A percentile compares a stretch with the other conserved stretches of the same genome.
Evolutionary conservation across 2,329 filamentous ascomycete genomes (phyloP).

Genomic region (Diaporthe sp.): DNA sequence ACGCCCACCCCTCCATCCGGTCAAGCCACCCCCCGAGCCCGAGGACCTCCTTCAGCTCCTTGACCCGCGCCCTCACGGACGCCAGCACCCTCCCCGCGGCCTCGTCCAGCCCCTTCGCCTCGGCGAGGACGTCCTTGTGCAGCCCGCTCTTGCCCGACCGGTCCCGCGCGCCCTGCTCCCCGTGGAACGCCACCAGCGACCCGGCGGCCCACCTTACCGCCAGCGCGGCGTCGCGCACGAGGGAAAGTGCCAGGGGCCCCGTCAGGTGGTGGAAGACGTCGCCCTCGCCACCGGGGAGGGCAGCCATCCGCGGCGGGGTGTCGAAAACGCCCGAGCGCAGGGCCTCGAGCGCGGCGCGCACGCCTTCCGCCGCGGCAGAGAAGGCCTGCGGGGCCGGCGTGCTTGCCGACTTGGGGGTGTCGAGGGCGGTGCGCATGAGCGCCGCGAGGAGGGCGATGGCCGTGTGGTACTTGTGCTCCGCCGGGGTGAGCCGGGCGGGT

Average conservation of each 20-base stretch:
- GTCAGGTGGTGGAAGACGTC: conserved; percentile 49
- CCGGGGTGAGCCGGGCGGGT: conserved; percentile 53
- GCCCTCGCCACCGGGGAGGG: conserved; percentile 14
- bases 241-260: conserved; percentile 44
- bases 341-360: conserved; percentile 23
- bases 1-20: conserved; percentile 52
- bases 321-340: conserved; percentile 19
- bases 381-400: conserved; percentile 39
- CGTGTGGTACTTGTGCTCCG: conserved; percentile 62
- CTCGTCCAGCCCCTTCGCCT: conserved; percentile 51
- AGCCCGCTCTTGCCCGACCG: conserved; percentile 50
- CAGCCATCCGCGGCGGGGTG: conserved; percentile 3
- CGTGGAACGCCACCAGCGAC: conserved; percentile 50
- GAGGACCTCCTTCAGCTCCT: conserved; percentile 49
- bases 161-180: conserved; percentile 52
- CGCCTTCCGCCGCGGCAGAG: conserved; percentile 40
- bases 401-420: conserved; percentile 33
- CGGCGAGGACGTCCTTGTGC: conserved; percentile 51
- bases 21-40: conserved; percentile 55
- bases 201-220: conserved; percentile 50
- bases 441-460: conserved; percentile 57
- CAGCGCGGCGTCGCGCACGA: conserved; percentile 54
- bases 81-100: conserved; percentile 46
- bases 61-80: conserved; percentile 51
- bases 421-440: conserved; percentile 45